phyloP scores from a whole-genome alignment of 2,329 filamentous ascomycete genomes.

The Magnaporthales sp. region DNA sequence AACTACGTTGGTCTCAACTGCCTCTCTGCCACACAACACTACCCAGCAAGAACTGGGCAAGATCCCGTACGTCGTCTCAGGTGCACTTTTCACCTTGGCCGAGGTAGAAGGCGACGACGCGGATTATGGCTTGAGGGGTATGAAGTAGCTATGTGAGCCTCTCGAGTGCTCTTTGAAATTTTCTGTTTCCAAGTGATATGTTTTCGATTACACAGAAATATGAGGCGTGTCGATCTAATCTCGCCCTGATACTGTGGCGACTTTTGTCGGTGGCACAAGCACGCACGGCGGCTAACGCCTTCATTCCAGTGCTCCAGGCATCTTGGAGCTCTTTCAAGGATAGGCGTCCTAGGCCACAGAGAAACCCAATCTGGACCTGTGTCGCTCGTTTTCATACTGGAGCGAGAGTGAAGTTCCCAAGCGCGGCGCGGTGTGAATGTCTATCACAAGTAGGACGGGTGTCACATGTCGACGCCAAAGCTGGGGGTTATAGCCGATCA shows the following conservation, averaged over 20 bases:
- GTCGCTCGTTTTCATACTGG: background rate
- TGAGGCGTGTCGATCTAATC: background rate
- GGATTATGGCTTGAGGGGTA: background rate
- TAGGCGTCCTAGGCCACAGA: background rate
- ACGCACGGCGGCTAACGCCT: background rate
- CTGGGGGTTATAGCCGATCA: background rate
- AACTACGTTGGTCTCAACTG: background rate
- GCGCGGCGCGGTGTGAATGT: background rate
- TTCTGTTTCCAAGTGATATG: background rate
- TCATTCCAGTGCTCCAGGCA: too few species aligned
- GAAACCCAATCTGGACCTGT: background rate
- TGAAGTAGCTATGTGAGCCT: background rate
- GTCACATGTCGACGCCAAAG: background rate
- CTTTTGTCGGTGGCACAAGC: background rate
- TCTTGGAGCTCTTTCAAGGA: background rate
- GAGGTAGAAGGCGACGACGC: background rate
- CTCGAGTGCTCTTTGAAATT: background rate
- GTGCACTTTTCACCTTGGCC: constrained; percentile 1
- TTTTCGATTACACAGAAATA: background rate
- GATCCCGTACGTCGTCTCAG: background rate
- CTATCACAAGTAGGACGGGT: background rate
- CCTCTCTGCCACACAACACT: background rate
- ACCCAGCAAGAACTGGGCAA: background rate
- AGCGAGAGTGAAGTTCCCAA: too few species aligned
- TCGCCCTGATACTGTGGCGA: background rate